Conservation (phyloP, 2,329 filamentous ascomycete species). For the Aspergillus bombycis region DNA sequence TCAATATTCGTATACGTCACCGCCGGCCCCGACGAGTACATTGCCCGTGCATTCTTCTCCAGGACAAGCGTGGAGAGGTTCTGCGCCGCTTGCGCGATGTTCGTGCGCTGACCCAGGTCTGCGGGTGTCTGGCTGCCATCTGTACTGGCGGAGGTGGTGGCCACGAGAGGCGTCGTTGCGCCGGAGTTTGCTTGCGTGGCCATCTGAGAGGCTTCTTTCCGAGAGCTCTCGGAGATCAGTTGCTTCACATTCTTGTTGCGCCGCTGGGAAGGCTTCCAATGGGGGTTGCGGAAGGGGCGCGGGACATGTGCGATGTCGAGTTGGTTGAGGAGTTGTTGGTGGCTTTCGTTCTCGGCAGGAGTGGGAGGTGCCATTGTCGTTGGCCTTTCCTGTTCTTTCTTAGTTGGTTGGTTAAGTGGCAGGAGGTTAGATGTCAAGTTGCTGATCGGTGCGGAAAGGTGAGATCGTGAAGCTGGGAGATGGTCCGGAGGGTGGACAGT, state of each 20-base stretch:
- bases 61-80: constrained; percentile 85
- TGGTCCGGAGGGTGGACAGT: not conserved
- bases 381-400: constrained; percentile 18
- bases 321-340: constrained; percentile 83
- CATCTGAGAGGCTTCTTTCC: constrained; percentile 85
- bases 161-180: constrained; percentile 66
- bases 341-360: constrained; percentile 75
- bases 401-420: constrained; percentile 8
- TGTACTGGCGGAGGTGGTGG: constrained; percentile 37
- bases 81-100: constrained; percentile 86
- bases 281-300: constrained; percentile 86
- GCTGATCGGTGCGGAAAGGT: not conserved
- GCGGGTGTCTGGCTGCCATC: constrained; percentile 52
- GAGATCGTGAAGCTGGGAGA: not conserved
- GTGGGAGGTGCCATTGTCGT: constrained; percentile 62
- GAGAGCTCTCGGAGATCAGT: constrained; percentile 84
- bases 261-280: constrained; percentile 90
- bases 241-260: constrained; percentile 99
- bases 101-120: constrained; percentile 50
- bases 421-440: not conserved
- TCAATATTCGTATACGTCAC: constrained; percentile 97
- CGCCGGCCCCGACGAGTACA: constrained; percentile 61
- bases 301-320: constrained; percentile 86
- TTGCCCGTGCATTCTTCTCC: constrained; percentile 68
- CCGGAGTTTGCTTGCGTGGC: constrained; percentile 84